phyloP scores from a whole-genome alignment of 225 moss, liverwort and hornwort species.

The Physcomitrellopsis africana region DNA sequence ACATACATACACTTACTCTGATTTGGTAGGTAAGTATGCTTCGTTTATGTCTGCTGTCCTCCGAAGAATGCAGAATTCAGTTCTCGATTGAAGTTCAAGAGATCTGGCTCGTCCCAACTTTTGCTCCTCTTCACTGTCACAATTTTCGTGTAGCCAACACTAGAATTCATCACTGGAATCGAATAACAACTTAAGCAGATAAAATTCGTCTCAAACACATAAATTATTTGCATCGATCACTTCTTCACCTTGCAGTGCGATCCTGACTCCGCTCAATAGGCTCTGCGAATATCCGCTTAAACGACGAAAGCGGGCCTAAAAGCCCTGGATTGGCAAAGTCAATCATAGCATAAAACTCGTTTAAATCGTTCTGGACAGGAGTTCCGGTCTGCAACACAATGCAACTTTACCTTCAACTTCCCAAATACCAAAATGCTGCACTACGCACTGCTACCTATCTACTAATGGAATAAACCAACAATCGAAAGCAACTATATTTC shows the following conservation, averaged over 20 bases:
- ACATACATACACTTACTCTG: slow-evolving; percentile 55
- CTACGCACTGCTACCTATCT: background rate
- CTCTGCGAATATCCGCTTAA: slow-evolving; percentile 74
- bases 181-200: background rate
- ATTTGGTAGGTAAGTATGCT: slow-evolving; percentile 73
- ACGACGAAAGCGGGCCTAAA: slow-evolving; percentile 72
- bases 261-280: slow-evolving; percentile 87
- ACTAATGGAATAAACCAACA: slow-evolving; percentile 14
- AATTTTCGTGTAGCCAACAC: slow-evolving; percentile 15
- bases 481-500: background rate
- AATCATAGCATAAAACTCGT: slow-evolving; percentile 92
- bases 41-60: slow-evolving; percentile 77
- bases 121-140: slow-evolving; percentile 63
- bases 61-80: slow-evolving; percentile 79
- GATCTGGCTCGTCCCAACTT: slow-evolving; percentile 66
- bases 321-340: slow-evolving; percentile 88
- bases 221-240: slow-evolving; percentile 28
- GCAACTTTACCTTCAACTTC: slow-evolving; percentile 21
- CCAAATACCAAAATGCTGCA: slow-evolving; percentile 14
- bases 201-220: slow-evolving; percentile 18
- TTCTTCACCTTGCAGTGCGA: slow-evolving; percentile 74
- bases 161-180: background rate
- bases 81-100: slow-evolving; percentile 72
- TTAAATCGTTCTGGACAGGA: slow-evolving; percentile 86
- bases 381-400: slow-evolving; percentile 77